Evolutionary conservation across 73 alveolate genomes (phyloP), one percentile per base, ranked within the genome.

Genomic region (Tetrahymena thermophila): DNA sequence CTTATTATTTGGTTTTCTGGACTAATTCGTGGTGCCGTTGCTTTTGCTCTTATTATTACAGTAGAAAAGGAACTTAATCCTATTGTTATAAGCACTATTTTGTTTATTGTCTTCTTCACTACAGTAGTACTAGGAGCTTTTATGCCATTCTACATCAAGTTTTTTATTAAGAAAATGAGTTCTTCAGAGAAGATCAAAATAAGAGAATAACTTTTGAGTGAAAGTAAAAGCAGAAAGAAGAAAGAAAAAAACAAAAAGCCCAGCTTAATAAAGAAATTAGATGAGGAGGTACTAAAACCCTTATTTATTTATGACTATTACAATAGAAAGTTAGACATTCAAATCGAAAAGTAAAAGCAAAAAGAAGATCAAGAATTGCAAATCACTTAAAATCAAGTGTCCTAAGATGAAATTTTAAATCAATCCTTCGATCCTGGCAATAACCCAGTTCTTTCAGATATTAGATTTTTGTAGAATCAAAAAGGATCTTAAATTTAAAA

Each of bases 1-100:
- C 96, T 97, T 3, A 96, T 98, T 14, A 97, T 98, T 94, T 97
- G 99, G 96, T 98, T 98, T 93, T 97, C 98, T 21, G 99, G 99
- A 19, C 94, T 97, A 17, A 98, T 98, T 50, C 96, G 99, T 96
- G 99, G 99, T 17, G 99, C 99, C 5, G 97, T 98, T 96, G 99
- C 99, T 84, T 98, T 98, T 96, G 99, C 99, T 83, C 96, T 98
- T 94, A 97, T 96, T 38, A 93, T 98, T 14, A 96, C 97, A 44
- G 96, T 40, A 31, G 97, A 89, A 43, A 44, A 43, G 15, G 43
- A 89, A 0, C 50, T 85, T 6, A 94, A 85, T 3, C 93, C 40
- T 34, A 85, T 95, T 31, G 50, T 95, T 35, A 43, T 85, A 85
- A 95, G 94, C 6, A 89, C 97, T 44, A 94, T 95, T 16, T 93